These are phyloP conservation scores for Debaryomyces castellii DNA, from an alignment of 805 yeast species.

Conservation along the genomic window DNA sequence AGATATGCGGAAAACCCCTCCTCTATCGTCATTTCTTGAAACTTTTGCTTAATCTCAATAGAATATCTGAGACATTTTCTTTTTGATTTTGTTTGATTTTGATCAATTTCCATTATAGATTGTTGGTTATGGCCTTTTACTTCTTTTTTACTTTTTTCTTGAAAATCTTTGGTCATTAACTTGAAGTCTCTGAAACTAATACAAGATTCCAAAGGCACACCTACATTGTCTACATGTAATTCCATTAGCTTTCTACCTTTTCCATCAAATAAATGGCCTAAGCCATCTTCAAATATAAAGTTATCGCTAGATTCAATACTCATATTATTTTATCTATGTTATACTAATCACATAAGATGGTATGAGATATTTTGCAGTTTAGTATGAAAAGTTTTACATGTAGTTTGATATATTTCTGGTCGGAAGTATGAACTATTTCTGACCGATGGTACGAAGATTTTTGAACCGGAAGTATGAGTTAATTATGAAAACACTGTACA, in stretches of 20 bases:
- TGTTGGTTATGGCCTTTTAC: background rate
- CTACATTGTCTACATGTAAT: background rate
- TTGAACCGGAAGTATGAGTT: background rate
- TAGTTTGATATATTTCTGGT: background rate
- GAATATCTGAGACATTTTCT: background rate
- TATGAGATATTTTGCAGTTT: constrained; percentile 1
- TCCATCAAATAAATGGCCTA: background rate
- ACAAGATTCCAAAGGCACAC: background rate
- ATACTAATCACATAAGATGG: constrained; percentile 1
- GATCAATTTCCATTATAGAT: constrained; percentile 1
- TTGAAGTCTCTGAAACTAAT: background rate
- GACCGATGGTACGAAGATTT: background rate
- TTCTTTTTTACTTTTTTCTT: background rate
- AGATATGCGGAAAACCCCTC: background rate
- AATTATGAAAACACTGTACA: background rate
- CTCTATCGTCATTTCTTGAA: background rate
- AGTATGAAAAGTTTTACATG: background rate
- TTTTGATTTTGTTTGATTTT: background rate
- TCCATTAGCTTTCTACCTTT: background rate
- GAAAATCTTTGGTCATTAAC: background rate
- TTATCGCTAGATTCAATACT: background rate
- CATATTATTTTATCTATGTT: background rate
- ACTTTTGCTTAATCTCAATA: constrained; percentile 1
- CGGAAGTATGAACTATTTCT: background rate
- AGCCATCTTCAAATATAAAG: constrained; percentile 1